phyloP scores from a whole-genome alignment of 2,329 filamentous ascomycete genomes.

The Bipolaris gigantea region DNA sequence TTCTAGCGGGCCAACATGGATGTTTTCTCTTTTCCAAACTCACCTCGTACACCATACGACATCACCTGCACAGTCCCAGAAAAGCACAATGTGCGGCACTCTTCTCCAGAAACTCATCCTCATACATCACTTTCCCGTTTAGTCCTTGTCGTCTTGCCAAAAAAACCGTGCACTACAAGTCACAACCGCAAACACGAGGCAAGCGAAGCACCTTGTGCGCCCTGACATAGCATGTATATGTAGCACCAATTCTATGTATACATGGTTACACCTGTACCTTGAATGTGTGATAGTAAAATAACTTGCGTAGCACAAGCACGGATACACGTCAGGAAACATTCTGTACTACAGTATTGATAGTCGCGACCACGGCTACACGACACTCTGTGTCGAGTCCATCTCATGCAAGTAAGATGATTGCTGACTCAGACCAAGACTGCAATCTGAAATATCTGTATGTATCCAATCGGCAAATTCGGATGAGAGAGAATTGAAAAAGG shows the following conservation, averaged over 20 bases:
- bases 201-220: not conserved
- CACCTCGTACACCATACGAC: too few relatives aligned
- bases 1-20: too few relatives aligned
- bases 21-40: too few relatives aligned
- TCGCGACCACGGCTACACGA: not conserved
- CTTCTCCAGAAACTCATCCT: too few relatives aligned
- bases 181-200: not conserved
- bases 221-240: not conserved
- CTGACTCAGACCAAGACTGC: too few relatives aligned
- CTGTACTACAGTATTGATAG: not conserved
- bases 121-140: too few relatives aligned
- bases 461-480: too few relatives aligned
- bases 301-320: not conserved
- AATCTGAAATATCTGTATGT: too few relatives aligned
- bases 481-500: too few relatives aligned
- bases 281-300: not conserved
- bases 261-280: not conserved
- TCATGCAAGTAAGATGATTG: too few relatives aligned
- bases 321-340: not conserved
- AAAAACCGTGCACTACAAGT: not conserved
- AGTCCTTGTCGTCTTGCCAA: not conserved
- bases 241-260: not conserved
- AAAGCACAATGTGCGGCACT: not conserved
- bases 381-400: too few relatives aligned
- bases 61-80: not conserved